Conservation (phyloP, 306 rosid genomes). For the Herpetospermum pedunculosum region DNA sequence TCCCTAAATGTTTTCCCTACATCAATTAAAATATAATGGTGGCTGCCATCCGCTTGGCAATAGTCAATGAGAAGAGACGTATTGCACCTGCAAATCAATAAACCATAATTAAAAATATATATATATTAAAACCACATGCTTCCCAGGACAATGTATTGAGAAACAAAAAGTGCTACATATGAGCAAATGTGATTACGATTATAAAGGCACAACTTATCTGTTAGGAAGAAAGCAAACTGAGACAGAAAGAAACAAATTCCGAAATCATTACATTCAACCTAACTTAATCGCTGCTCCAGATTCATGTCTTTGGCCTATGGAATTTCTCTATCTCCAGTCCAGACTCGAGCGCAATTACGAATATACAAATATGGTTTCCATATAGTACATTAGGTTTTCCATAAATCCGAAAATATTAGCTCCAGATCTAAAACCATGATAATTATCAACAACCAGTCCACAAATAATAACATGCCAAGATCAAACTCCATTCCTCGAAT, state of each 20-base stretch:
- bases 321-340: neutral
- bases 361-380: neutral
- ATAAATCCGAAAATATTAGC: neutral
- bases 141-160: neutral
- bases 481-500: neutral
- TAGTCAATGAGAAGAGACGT: constrained; percentile 83
- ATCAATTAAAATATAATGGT: constrained; percentile 60
- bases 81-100: constrained; percentile 54
- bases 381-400: neutral
- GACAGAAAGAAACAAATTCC: neutral
- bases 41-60: constrained; percentile 43
- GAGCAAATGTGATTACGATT: neutral
- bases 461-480: neutral
- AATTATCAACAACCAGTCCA: neutral
- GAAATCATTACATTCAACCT: neutral
- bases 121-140: neutral
- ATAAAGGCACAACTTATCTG: neutral
- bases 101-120: neutral
- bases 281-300: neutral
- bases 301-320: neutral
- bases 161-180: neutral
- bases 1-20: constrained; percentile 94
- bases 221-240: neutral
- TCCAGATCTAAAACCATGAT: neutral
- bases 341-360: neutral